Evolutionary conservation across 2,329 filamentous ascomycete genomes (phyloP).

Genomic region (Endocalyx cinctus): DNA sequence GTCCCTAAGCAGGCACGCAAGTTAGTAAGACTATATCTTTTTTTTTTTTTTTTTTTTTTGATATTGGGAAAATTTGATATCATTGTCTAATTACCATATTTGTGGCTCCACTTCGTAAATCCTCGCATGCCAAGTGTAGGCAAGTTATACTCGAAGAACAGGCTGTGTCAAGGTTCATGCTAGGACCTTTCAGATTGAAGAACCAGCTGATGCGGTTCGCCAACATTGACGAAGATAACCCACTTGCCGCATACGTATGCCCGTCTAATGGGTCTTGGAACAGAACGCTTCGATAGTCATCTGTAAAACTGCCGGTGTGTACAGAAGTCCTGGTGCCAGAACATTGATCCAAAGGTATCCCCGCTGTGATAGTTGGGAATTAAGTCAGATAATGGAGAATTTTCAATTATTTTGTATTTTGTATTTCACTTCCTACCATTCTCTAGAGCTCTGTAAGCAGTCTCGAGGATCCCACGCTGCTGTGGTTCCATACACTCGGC

Average conservation of each 20-base stretch:
- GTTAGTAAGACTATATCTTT: not conserved
- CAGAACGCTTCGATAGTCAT: conserved; percentile 6
- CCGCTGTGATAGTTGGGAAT: conserved; percentile 2
- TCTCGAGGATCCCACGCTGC: conserved; percentile 7
- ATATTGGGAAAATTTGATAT: too few relatives aligned
- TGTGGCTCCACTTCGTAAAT: conserved; percentile 1
- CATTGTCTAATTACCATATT: conserved; percentile 1
- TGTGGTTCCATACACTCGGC: conserved; percentile 10
- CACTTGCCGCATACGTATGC: conserved; percentile 4
- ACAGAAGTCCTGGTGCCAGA: conserved; percentile 5
- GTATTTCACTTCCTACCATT: too few relatives aligned
- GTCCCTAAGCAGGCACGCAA: not conserved
- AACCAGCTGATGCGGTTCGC: conserved; percentile 11
- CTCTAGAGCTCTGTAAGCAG: conserved; percentile 8
- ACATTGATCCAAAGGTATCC: conserved; percentile 4
- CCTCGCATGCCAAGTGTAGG: conserved; percentile 9
- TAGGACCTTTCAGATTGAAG: conserved; percentile 8
- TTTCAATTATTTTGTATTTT: too few relatives aligned
- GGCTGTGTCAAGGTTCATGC: conserved; percentile 7
- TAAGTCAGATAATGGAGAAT: not conserved
- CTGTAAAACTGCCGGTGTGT: conserved; percentile 9
- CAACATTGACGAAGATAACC: conserved; percentile 3
- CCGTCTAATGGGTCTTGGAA: conserved; percentile 5
- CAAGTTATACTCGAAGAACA: conserved; percentile 9
- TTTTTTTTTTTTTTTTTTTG: not conserved